Evolutionary conservation across 176 grass and related monocot genomes (phyloP).

Genomic region (Juncus effusus): DNA sequence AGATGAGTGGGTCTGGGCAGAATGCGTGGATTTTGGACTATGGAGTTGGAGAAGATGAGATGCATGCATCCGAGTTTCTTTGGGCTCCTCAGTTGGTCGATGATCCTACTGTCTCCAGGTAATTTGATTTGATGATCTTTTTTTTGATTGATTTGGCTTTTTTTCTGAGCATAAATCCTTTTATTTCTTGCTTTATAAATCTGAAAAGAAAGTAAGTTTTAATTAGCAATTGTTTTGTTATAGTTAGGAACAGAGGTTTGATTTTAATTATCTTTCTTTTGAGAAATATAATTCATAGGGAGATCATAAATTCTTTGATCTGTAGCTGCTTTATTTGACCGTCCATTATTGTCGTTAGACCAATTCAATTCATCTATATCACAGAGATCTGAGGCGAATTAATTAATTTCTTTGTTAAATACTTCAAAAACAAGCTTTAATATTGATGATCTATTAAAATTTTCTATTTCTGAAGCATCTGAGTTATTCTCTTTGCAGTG

Average conservation of each 20-base stretch:
- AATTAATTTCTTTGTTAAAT: too few relatives aligned
- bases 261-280: too few relatives aligned
- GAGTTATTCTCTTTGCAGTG: conserved; percentile 36
- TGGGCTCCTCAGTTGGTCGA: conserved; percentile 56
- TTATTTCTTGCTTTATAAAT: background rate
- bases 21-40: conserved; percentile 73
- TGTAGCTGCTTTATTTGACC: too few relatives aligned
- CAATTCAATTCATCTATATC: too few relatives aligned
- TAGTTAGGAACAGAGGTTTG: too few relatives aligned
- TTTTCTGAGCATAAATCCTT: background rate
- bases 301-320: too few relatives aligned
- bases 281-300: too few relatives aligned
- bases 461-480: conserved; percentile 1
- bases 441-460: background rate
- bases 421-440: background rate
- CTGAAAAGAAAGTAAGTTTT: background rate
- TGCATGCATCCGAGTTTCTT: conserved; percentile 56
- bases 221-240: background rate
- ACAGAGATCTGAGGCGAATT: too few relatives aligned
- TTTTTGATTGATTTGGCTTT: background rate
- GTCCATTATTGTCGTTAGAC: too few relatives aligned
- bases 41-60: conserved; percentile 52
- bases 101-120: conserved; percentile 61
- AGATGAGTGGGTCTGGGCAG: conserved; percentile 19
- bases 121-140: background rate